A percentile compares a stretch with the other conserved stretches of the same genome.
Evolutionary conservation across 371 early-diverging fungal genomes (phyloP).

Genomic region (Saksenaea vasiformis): DNA sequence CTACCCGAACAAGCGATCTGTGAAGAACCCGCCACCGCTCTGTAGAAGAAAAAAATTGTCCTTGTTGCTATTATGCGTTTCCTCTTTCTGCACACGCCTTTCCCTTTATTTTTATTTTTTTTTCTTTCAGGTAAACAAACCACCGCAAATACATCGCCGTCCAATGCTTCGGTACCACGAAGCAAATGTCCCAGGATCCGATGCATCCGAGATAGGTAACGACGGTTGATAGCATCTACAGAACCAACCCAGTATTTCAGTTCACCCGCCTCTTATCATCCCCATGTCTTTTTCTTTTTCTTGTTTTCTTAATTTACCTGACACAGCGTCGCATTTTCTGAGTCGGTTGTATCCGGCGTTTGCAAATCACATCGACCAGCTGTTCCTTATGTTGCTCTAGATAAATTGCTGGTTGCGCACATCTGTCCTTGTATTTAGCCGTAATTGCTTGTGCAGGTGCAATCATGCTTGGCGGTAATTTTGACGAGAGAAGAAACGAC

Average conservation of each 20-base stretch:
- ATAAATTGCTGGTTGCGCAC: constrained; percentile 41
- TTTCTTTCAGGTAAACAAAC: constrained; percentile 28
- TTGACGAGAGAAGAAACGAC: constrained; percentile 13
- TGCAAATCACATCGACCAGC: constrained; percentile 37
- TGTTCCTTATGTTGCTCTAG: constrained; percentile 24
- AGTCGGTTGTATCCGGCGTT: constrained; percentile 24
- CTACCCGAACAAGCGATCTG: constrained; percentile 34
- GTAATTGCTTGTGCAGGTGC: constrained; percentile 18
- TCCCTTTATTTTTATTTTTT: background rate
- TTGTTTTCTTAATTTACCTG: constrained; percentile 14
- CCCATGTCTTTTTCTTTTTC: background rate
- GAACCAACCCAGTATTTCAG: background rate
- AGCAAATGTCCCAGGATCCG: constrained; percentile 33
- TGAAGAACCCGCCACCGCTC: constrained; percentile 22
- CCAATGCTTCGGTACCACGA: constrained; percentile 40
- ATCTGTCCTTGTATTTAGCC: constrained; percentile 28
- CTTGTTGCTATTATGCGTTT: background rate
- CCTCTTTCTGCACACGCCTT: background rate
- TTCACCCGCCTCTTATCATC: background rate
- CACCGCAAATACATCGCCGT: constrained; percentile 43
- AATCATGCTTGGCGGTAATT: constrained; percentile 15
- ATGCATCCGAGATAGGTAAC: constrained; percentile 11
- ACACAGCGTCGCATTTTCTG: constrained; percentile 24
- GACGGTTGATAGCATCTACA: constrained; percentile 33
- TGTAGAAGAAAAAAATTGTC: background rate